Evolutionary conservation across 192 early-diverging fungal species (phyloP).

Genomic region (Coemansia interrupta): DNA sequence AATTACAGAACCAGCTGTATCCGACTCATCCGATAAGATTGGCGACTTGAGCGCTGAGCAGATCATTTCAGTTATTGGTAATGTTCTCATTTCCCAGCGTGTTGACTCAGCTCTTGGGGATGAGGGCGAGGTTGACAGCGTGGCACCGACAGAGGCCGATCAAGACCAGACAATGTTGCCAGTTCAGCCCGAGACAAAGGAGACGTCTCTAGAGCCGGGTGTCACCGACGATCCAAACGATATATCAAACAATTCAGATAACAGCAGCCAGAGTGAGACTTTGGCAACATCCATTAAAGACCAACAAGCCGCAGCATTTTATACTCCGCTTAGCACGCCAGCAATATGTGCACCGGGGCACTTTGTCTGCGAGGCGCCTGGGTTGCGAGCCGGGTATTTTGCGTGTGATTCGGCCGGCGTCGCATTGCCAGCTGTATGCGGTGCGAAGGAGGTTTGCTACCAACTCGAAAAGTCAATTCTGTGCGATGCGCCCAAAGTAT

Average conservation of each 20-base stretch:
- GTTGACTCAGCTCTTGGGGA: not conserved
- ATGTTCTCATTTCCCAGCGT: constrained; percentile 24
- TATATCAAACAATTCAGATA: not conserved
- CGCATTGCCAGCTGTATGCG: constrained; percentile 33
- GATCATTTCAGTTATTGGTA: constrained; percentile 29
- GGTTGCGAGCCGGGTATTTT: constrained; percentile 30
- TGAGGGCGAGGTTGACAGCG: not conserved
- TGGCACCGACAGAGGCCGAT: too few species aligned
- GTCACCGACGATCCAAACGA: too few species aligned
- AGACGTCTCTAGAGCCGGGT: too few species aligned
- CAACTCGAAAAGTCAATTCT: constrained; percentile 28
- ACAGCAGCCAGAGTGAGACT: not conserved
- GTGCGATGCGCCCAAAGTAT: constrained; percentile 21
- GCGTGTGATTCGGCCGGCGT: constrained; percentile 35
- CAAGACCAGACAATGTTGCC: too few species aligned
- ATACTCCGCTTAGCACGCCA: constrained; percentile 5
- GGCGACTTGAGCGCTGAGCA: constrained; percentile 23
- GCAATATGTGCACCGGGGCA: constrained; percentile 29
- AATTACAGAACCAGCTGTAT: not conserved
- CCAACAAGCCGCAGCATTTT: not conserved
- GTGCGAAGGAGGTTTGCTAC: constrained; percentile 32
- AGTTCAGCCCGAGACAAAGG: too few species aligned
- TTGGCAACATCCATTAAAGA: too few species aligned
- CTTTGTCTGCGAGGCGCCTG: constrained; percentile 33
- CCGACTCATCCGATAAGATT: constrained; percentile 6